Conservation (phyloP, 192 early-diverging fungal genomes). For the Backusella luteola region DNA sequence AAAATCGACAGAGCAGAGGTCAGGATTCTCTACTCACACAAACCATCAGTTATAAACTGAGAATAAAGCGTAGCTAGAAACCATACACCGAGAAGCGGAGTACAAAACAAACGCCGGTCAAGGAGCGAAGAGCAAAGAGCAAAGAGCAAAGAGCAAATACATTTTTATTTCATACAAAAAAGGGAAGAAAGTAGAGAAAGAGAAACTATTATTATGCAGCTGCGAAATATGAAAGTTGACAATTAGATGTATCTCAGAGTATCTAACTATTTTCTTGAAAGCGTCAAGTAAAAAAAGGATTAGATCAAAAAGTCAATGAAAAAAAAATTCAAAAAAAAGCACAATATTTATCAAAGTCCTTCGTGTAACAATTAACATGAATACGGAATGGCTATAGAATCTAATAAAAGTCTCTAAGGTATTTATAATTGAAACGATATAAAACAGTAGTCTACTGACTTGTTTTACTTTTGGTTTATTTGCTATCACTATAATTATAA, state of each 20-base stretch:
- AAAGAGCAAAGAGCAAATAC: background rate
- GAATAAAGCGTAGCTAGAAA: constrained; percentile 6
- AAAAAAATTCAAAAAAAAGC: background rate
- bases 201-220: background rate
- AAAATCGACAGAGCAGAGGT: background rate
- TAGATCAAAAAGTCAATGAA: background rate
- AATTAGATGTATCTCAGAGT: background rate
- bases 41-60: background rate
- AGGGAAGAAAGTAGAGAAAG: background rate
- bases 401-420: background rate
- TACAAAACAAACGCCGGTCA: background rate
- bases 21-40: background rate
- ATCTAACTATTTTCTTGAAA: constrained; percentile 3
- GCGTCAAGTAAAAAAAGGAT: background rate
- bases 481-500: background rate
- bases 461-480: background rate
- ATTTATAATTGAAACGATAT: background rate
- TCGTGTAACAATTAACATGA: background rate
- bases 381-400: background rate
- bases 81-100: background rate
- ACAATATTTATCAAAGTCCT: background rate
- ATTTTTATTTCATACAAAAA: too few species aligned
- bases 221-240: background rate
- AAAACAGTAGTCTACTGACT: background rate
- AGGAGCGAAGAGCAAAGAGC: background rate